phyloP scores from a whole-genome alignment of 2,329 filamentous ascomycete species.

The Colletotrichum higginsianum region DNA sequence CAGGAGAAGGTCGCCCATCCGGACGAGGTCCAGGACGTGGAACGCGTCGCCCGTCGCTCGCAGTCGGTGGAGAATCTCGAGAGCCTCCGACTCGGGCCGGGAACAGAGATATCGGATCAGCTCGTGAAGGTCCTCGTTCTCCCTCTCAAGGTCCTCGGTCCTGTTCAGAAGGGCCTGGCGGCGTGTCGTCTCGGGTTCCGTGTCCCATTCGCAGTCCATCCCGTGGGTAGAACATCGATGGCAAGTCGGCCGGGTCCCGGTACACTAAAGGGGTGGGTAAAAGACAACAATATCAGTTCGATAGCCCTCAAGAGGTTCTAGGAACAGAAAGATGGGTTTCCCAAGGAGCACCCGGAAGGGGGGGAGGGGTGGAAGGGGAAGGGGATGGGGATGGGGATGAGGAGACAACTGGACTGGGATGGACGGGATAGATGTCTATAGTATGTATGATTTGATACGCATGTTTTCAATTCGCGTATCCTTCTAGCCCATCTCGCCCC shows the following conservation, averaged over 20 bases:
- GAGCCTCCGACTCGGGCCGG: slow-evolving; percentile 16
- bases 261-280: slow-evolving; percentile 8
- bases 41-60: slow-evolving; percentile 28
- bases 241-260: slow-evolving; percentile 34
- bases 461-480: neutral
- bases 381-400: neutral
- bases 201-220: slow-evolving; percentile 34
- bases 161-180: slow-evolving; percentile 18
- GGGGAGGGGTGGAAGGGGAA: neutral
- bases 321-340: neutral
- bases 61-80: slow-evolving; percentile 28
- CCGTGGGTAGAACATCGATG: slow-evolving; percentile 24
- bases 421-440: neutral
- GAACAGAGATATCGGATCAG: slow-evolving; percentile 1
- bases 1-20: slow-evolving; percentile 22
- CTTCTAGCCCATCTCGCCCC: slow-evolving; percentile 12
- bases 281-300: neutral
- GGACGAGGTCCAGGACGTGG: slow-evolving; percentile 22
- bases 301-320: neutral
- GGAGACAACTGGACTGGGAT: neutral
- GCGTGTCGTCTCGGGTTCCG: slow-evolving; percentile 34
- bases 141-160: slow-evolving; percentile 23
- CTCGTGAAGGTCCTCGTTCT: slow-evolving; percentile 31
- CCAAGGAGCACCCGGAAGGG: too few species aligned
- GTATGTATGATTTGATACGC: slow-evolving; percentile 22